Conservation (phyloP, 2,329 filamentous ascomycete genomes). For the Aphanocladium album region DNA sequence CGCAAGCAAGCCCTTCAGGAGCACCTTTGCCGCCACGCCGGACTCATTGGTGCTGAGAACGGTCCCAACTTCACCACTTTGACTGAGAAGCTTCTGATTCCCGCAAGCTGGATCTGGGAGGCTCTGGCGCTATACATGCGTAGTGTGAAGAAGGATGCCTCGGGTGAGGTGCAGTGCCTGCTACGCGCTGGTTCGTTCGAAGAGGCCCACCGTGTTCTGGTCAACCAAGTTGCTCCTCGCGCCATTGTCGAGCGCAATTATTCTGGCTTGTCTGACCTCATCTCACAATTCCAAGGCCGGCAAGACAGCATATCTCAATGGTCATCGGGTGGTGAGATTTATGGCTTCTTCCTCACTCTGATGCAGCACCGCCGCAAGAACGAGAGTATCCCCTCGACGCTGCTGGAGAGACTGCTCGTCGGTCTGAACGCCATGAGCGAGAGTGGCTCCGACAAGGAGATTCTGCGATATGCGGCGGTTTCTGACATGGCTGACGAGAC, state of each 20-base stretch:
- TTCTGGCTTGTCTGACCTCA: conserved; percentile 59
- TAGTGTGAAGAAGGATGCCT: conserved; percentile 62
- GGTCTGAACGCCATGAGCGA: conserved; percentile 53
- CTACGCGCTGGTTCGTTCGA: conserved; percentile 69
- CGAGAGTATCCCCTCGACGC: conserved; percentile 35
- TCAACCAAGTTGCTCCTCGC: conserved; percentile 72
- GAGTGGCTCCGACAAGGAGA: conserved; percentile 37
- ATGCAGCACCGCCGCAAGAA: conserved; percentile 39
- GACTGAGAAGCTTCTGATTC: conserved; percentile 62
- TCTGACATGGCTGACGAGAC: conserved; percentile 76
- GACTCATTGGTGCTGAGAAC: conserved; percentile 55
- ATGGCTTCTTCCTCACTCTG: conserved; percentile 56
- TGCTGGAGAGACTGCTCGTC: conserved; percentile 53
- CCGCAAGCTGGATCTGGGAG: conserved; percentile 75
- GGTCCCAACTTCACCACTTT: conserved; percentile 55
- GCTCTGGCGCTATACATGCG: conserved; percentile 81
- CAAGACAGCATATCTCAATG: conserved; percentile 64
- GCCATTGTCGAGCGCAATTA: conserved; percentile 82
- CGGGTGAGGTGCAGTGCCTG: conserved; percentile 71
- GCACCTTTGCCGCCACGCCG: conserved; percentile 67
- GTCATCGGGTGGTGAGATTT: conserved; percentile 75
- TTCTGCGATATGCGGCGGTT: conserved; percentile 61
- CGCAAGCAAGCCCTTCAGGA: conserved; percentile 66
- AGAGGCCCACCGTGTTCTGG: conserved; percentile 81
- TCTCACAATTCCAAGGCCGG: conserved; percentile 65